Conservation (phyloP, 2,329 filamentous ascomycete genomes). For the Fusarium azukiicola region DNA sequence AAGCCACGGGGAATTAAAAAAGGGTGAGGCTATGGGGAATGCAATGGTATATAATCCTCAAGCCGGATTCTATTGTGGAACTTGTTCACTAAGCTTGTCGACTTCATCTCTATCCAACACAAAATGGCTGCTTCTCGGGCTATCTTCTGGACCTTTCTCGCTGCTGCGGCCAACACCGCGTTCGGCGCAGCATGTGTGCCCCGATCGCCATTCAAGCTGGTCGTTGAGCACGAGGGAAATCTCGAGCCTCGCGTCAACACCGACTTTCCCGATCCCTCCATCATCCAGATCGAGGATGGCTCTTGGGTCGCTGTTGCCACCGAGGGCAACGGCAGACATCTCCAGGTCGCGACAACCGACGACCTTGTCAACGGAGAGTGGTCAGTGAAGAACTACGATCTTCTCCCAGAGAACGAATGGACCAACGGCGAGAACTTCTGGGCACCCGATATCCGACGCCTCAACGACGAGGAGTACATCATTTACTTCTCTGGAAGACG, state of each 20-base stretch:
- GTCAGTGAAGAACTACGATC: conserved; percentile 19
- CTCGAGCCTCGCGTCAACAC: conserved; percentile 20
- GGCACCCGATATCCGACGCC: conserved; percentile 31
- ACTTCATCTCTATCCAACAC: not conserved
- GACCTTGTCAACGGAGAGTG: conserved; percentile 24
- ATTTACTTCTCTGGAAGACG: conserved; percentile 27
- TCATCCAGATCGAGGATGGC: conserved; percentile 24
- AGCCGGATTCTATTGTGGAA: not conserved
- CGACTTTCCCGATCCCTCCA: conserved; percentile 36
- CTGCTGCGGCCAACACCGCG: not conserved
- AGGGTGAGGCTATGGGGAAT: not conserved
- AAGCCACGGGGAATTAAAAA: not conserved
- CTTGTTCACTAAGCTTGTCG: not conserved
- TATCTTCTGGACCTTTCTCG: not conserved
- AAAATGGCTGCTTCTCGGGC: not conserved
- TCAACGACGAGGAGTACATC: conserved; percentile 23
- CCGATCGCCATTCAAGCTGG: conserved; percentile 20
- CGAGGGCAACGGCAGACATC: conserved; percentile 8
- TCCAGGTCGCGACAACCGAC: conserved; percentile 23
- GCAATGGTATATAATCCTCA: conserved; percentile 1
- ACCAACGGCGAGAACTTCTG: conserved; percentile 26
- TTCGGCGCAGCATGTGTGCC: not conserved
- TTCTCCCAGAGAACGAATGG: conserved; percentile 31
- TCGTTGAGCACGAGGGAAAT: conserved; percentile 19
- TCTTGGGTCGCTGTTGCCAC: conserved; percentile 38